A percentile compares a stretch with the other conserved stretches of the same genome.
Evolutionary conservation across 441 rosid species (phyloP).

Genomic region (Isatis lusitanica): DNA sequence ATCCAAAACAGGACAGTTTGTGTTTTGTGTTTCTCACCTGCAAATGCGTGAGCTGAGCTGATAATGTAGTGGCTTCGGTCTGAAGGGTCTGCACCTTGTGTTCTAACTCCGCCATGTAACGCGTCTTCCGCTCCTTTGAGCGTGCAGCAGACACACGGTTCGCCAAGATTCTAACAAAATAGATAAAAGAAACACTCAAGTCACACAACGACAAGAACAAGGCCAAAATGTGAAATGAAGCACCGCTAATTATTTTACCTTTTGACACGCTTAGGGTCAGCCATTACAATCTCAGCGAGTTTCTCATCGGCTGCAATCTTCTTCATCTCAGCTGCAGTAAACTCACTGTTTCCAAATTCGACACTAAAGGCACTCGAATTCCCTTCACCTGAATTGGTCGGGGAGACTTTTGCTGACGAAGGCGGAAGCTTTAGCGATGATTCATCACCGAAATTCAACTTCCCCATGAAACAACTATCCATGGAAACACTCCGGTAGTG

Average conservation of each 20-base stretch:
- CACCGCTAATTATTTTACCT: constrained; percentile 45
- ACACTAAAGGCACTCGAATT: constrained; percentile 59
- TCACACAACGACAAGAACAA: constrained; percentile 1
- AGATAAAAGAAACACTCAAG: background rate
- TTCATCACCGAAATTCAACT: constrained; percentile 70
- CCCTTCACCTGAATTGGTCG: constrained; percentile 65
- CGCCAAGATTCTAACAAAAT: constrained; percentile 71
- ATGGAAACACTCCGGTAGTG: constrained; percentile 85
- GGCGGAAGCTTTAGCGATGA: constrained; percentile 61
- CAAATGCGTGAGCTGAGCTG: constrained; percentile 88
- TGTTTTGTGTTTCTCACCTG: constrained; percentile 52
- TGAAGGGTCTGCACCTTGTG: constrained; percentile 98
- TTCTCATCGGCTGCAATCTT: constrained; percentile 90
- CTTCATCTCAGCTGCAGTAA: constrained; percentile 76
- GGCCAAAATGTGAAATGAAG: background rate
- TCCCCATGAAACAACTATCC: constrained; percentile 88
- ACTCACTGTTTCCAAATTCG: constrained; percentile 87
- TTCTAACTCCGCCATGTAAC: constrained; percentile 89
- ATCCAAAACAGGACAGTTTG: background rate
- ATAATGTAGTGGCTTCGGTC: constrained; percentile 92
- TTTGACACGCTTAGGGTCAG: constrained; percentile 92
- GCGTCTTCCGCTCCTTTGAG: constrained; percentile 94
- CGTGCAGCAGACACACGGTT: constrained; percentile 99
- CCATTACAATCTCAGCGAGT: constrained; percentile 83
- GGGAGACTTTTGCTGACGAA: constrained; percentile 66